Base-by-base conservation (phyloP, 2,329 filamentous ascomycete genomes). In the Cylindrodendrum hubeiense region DNA sequence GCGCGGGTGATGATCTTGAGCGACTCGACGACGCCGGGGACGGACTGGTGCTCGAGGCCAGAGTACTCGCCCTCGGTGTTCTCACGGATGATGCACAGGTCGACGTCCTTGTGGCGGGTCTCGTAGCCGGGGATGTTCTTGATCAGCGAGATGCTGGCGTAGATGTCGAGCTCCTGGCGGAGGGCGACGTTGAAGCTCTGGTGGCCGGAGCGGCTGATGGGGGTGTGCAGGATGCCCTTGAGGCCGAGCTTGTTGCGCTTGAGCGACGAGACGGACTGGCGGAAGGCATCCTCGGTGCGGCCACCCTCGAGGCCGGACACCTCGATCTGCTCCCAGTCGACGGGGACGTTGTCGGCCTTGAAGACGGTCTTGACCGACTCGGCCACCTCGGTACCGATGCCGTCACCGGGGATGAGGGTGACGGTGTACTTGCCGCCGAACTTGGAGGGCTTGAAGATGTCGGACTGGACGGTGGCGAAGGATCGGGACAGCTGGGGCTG, bases 21-120 rank as follows among this genome's bases (percentile, higher is more conserved):
- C 54, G 95, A 98, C 87, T 99, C 96, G 76, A 99, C 96, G 75
- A 99, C 96, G 75, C 96, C 96, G 73, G 88, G 89, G 56, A 99
- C 96, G 69, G 94, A 97, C 88, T 98, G 95, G 87, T 99, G 96
- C 89, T 99, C 96, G 68, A 99, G 91, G 68, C 96, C 96, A 71
- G 94, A 98, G 89, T 99, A 99, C 88, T 99, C 96, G 79, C 96
- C 96, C 89, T 99, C 96, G 79, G 96, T 99, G 89, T 99, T 99
- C 88, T 99, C 96, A 85, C 96, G 96, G 85, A 99, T 98, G 84
- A 99, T 98, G 90, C 95, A 97, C 75, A 98, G 90, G 82, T 99
- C 96, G 81, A 99, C 93, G 83, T 96, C 89, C 84, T 97, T 92
- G 89, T 99, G 96, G 81, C 96, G 94, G 70, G 96, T 99, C 85